Percentiles rank a stretch among this genome's conserved stretches.
phyloP scores from a whole-genome alignment of 2,329 filamentous ascomycete species.

The Teratosphaeria pseudoeucalypti region DNA sequence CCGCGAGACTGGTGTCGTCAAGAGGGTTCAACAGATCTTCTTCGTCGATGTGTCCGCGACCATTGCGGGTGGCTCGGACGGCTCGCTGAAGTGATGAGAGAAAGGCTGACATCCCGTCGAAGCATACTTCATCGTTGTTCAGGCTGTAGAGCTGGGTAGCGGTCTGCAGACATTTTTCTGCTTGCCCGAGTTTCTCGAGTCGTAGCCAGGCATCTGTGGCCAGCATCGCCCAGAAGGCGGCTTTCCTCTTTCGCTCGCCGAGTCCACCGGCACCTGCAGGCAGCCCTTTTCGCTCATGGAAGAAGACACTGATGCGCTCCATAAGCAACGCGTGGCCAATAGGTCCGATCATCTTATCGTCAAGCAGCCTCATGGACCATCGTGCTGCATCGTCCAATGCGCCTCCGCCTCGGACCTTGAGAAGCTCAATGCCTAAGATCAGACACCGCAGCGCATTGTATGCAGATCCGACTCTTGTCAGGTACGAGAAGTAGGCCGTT shows the following conservation, averaged over 20 bases:
- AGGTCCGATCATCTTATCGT: conserved; percentile 62
- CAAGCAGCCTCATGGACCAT: conserved; percentile 73
- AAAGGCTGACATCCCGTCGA: conserved; percentile 48
- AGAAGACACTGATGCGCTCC: conserved; percentile 78
- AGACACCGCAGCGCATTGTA: conserved; percentile 74
- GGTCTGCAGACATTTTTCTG: conserved; percentile 65
- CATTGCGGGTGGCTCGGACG: conserved; percentile 35
- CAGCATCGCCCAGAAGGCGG: conserved; percentile 78
- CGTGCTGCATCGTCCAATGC: conserved; percentile 77
- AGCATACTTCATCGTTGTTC: conserved; percentile 22
- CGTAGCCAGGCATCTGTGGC: conserved; percentile 76
- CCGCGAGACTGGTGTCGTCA: conserved; percentile 13
- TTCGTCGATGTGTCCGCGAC: conserved; percentile 26
- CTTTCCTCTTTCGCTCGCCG: conserved; percentile 68
- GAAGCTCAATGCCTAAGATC: conserved; percentile 65
- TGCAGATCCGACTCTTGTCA: conserved; percentile 68
- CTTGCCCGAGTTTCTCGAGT: conserved; percentile 65
- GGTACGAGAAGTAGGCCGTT: conserved; percentile 83
- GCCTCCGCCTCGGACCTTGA: conserved; percentile 68
- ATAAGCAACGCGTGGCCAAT: conserved; percentile 74
- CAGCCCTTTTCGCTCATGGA: conserved; percentile 57
- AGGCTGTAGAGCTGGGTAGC: conserved; percentile 45
- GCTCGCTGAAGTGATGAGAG: conserved; percentile 59
- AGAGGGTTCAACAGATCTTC: conserved; percentile 26
- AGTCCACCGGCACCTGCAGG: conserved; percentile 49